These are phyloP conservation scores for Cercospora beticola DNA, from an alignment of 2,329 filamentous ascomycete genomes.

Conservation along the genomic window DNA sequence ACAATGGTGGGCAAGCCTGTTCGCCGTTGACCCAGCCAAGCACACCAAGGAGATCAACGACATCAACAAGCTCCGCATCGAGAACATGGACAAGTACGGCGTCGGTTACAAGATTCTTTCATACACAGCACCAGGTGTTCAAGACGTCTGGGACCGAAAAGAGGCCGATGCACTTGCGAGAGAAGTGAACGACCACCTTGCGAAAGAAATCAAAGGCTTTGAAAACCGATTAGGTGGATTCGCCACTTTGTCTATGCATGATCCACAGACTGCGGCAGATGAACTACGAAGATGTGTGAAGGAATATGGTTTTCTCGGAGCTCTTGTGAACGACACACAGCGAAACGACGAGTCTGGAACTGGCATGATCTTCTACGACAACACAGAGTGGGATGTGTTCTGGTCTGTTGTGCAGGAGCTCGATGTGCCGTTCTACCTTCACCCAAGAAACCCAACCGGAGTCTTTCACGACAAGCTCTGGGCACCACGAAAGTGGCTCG, in stretches of 20 bases:
- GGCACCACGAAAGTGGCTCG: conserved; percentile 58
- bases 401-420: conserved; percentile 60
- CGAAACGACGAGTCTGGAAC: conserved; percentile 59
- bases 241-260: conserved; percentile 49
- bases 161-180: conserved; percentile 48
- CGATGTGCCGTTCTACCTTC: conserved; percentile 64
- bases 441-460: conserved; percentile 53
- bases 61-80: conserved; percentile 45
- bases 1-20: conserved; percentile 61
- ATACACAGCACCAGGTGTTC: conserved; percentile 51
- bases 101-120: conserved; percentile 51
- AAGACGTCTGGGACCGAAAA: conserved; percentile 48
- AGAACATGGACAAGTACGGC: conserved; percentile 47
- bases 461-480: conserved; percentile 59
- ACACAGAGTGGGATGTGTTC: conserved; percentile 60
- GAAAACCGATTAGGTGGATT: conserved; percentile 49
- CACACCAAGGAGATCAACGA: conserved; percentile 57
- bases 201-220: conserved; percentile 43
- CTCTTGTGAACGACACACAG: conserved; percentile 46
- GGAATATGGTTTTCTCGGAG: conserved; percentile 43
- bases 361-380: conserved; percentile 64
- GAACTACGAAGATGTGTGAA: conserved; percentile 57
- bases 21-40: conserved; percentile 59
- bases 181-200: conserved; percentile 51
- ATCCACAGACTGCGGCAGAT: conserved; percentile 51